phyloP scores from a whole-genome alignment of 192 early-diverging fungal species.

The Entomortierella parvispora region DNA sequence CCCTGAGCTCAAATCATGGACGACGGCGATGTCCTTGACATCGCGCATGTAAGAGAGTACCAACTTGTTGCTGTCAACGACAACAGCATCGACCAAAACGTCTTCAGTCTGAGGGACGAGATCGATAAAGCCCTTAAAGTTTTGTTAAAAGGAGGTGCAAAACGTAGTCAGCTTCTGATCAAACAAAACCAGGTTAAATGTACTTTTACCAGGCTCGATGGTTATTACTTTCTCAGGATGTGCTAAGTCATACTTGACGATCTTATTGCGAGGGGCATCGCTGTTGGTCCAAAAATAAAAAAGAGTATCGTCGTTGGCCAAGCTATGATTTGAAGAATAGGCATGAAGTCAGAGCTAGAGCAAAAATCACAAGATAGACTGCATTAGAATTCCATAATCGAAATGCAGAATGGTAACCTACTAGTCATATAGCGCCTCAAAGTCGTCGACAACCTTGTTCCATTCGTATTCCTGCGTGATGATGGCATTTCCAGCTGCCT shows the following conservation, averaged over 20 bases:
- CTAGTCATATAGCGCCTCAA: constrained; percentile 54
- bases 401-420: constrained; percentile 2
- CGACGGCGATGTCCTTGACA: constrained; percentile 60
- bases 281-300: constrained; percentile 69
- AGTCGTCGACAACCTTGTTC: constrained; percentile 58
- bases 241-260: constrained; percentile 67
- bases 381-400: too few relatives aligned
- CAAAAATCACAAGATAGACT: too few relatives aligned
- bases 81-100: constrained; percentile 45
- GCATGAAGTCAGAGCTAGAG: not conserved
- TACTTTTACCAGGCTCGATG: too few relatives aligned
- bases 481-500: constrained; percentile 16
- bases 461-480: constrained; percentile 37
- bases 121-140: constrained; percentile 45
- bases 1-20: constrained; percentile 58
- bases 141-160: constrained; percentile 46
- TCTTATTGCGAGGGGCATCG: constrained; percentile 65
- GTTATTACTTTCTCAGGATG: constrained; percentile 52
- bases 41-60: constrained; percentile 67
- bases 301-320: constrained; percentile 63
- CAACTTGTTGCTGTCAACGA: constrained; percentile 63
- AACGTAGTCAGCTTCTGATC: constrained; percentile 54
- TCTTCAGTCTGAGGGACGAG: constrained; percentile 52
- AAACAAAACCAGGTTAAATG: not conserved
- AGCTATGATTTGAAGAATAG: constrained; percentile 9